Evolutionary conservation across 1,284 basidiomycete genomes (phyloP), one percentile per base, ranked within the genome.

Genomic region (Tilletia setariae): DNA sequence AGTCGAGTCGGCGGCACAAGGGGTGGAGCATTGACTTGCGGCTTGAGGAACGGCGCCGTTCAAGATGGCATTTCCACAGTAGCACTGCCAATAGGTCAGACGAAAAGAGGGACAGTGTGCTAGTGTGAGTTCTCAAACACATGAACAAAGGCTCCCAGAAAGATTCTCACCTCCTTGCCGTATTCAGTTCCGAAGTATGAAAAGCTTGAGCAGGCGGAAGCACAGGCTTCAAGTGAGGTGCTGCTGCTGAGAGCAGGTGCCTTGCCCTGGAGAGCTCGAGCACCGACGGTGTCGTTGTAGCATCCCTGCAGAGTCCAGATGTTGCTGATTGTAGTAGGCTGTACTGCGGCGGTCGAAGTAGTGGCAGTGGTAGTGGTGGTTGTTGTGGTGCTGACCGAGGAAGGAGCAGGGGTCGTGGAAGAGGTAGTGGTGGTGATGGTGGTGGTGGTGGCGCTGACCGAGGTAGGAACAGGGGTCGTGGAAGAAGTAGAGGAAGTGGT

Each of bases 21-120:
- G 86, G 88, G 89, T 89, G 78, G 86, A 86, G 74, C 90, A 91
- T 63, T 86, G 86, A 25, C 84, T 79, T 0, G 86, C 86, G 19
- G 64, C 30, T 0, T 82, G 71, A 0, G 85, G 86, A n/a, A 77
- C 47, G 1, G 85, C 85, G 19, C 87, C 89, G 21, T 49, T 49
- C 46, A 23, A n/a, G 19, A 90, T 77, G 25, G 84, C 82, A 70
- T 88, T 84, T 8, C 88, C 89, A 73, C 90, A 91, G 83, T 87
- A 89, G 83, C 89, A 91, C 83, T 85, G 16, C 43, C 9, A 44
- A 19, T 44, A 19, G 19, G 19, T 9, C 9, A 19, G 43, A 44
- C 43, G 43, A 19, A 44, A 11, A 19, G 19, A 19, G 11, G 43
- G 9, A 44, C 11, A 11, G 9, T 19, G 43, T 9, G 43, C 11